Percentiles rank a stretch among this genome's conserved stretches.
These are phyloP conservation scores for Saccharomyces pastorianus DNA, from an alignment of 1,139 yeast genomes.

Conservation along the genomic window DNA sequence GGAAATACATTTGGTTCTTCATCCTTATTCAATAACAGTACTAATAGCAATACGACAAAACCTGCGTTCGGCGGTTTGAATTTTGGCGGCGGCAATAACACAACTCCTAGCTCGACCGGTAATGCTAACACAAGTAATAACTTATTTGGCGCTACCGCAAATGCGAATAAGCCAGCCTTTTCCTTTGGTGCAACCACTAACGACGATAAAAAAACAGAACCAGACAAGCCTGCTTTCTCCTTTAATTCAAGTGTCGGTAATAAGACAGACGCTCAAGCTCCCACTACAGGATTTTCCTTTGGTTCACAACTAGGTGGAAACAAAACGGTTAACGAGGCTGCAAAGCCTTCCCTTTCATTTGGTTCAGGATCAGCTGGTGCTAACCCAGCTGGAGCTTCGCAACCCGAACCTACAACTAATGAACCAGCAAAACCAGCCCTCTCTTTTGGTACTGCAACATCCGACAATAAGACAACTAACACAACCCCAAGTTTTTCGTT, in stretches of 20 bases:
- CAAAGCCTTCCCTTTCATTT: slow-evolving; percentile 5
- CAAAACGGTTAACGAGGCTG: slow-evolving; percentile 15
- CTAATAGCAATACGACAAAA: slow-evolving; percentile 8
- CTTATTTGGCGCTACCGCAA: slow-evolving; percentile 8
- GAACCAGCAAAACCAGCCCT: slow-evolving; percentile 4
- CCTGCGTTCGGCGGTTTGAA: slow-evolving; percentile 20
- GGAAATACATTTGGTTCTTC: background rate
- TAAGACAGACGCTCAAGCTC: slow-evolving; percentile 14
- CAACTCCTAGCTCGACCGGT: slow-evolving; percentile 3
- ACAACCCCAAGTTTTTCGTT: slow-evolving; percentile 13
- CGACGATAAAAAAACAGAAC: slow-evolving; percentile 14
- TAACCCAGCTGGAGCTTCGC: slow-evolving; percentile 6
- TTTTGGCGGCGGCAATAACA: slow-evolving; percentile 1
- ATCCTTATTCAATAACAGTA: background rate
- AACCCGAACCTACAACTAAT: background rate
- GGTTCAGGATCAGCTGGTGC: slow-evolving; percentile 7
- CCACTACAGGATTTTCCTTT: slow-evolving; percentile 24
- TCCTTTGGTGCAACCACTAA: slow-evolving; percentile 9
- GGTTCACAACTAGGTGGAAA: slow-evolving; percentile 15
- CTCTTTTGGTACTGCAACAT: slow-evolving; percentile 10
- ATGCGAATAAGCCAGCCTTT: slow-evolving; percentile 8
- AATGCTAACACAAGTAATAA: background rate
- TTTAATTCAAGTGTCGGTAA: slow-evolving; percentile 14
- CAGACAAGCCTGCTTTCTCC: slow-evolving; percentile 21
- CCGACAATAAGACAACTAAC: slow-evolving; percentile 9